phyloP scores from a whole-genome alignment of 2,329 filamentous ascomycete genomes.

The Penicillium sp. region DNA sequence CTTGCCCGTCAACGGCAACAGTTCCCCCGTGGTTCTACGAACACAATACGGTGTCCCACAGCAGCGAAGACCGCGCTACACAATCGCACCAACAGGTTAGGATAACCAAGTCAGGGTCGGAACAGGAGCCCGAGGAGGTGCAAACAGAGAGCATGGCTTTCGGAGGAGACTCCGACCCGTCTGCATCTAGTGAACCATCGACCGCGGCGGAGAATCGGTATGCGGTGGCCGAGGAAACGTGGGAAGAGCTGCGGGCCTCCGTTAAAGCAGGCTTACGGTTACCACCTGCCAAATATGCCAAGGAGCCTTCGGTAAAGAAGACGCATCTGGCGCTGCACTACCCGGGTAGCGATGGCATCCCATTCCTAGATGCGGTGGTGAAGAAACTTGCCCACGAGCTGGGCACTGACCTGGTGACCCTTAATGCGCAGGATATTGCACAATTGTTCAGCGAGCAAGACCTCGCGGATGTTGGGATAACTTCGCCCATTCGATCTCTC shows the following conservation, averaged over 20 bases:
- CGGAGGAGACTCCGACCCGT: slow-evolving; percentile 26
- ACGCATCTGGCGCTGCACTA: slow-evolving; percentile 60
- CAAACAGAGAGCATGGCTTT: slow-evolving; percentile 10
- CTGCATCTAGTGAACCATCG: slow-evolving; percentile 14
- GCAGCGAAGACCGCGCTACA: slow-evolving; percentile 9
- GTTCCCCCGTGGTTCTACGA: slow-evolving; percentile 40
- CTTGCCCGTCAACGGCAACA: slow-evolving; percentile 17
- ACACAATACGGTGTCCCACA: slow-evolving; percentile 30
- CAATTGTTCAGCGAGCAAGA: slow-evolving; percentile 44
- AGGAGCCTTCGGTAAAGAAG: slow-evolving; percentile 49
- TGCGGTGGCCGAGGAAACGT: slow-evolving; percentile 39
- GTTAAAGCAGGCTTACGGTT: slow-evolving; percentile 51
- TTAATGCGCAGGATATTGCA: slow-evolving; percentile 47
- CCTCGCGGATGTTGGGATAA: slow-evolving; percentile 31
- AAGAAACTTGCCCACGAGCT: slow-evolving; percentile 60
- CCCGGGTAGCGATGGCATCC: slow-evolving; percentile 53
- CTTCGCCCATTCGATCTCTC: slow-evolving; percentile 41
- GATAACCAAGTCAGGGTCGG: slow-evolving; percentile 22
- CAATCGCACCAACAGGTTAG: slow-evolving; percentile 24
- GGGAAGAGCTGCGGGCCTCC: slow-evolving; percentile 50
- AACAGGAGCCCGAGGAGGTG: slow-evolving; percentile 14
- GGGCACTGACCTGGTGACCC: slow-evolving; percentile 40
- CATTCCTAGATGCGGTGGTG: slow-evolving; percentile 60
- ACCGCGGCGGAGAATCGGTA: slow-evolving; percentile 30
- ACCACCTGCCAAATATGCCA: slow-evolving; percentile 38